phyloP scores from a whole-genome alignment of 1,139 yeast genomes.

The Yamadazyma oceani region DNA sequence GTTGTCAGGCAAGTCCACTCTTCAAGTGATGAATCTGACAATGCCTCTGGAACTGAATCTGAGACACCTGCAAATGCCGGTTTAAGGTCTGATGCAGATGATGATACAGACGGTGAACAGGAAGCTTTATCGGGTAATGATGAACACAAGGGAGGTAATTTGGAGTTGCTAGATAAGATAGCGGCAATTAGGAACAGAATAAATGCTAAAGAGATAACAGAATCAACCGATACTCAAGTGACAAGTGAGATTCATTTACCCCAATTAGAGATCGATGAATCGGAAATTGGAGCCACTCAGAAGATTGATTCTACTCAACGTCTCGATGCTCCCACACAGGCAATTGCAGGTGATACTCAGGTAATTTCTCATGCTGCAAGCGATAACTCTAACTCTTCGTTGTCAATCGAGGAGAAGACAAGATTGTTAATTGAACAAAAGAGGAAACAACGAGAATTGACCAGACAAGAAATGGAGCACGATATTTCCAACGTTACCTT shows the following conservation, averaged over 20 bases:
- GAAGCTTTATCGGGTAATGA: no score
- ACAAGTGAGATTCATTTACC: conserved; percentile 19
- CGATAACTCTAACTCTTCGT: not conserved
- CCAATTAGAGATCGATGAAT: conserved; percentile 30
- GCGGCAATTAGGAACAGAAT: conserved; percentile 6
- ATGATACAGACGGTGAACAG: conserved; percentile 5
- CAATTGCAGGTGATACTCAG: not conserved
- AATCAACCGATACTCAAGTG: conserved; percentile 1
- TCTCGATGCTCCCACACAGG: not conserved
- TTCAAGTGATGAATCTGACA: not conserved
- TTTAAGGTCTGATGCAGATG: conserved; percentile 4
- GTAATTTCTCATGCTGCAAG: not conserved
- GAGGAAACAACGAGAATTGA: conserved; percentile 14
- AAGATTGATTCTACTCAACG: not conserved
- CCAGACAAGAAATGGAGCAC: conserved; percentile 26
- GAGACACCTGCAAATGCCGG: no score
- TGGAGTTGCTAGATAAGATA: not conserved
- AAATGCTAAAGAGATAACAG: conserved; percentile 8
- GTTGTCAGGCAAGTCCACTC: not conserved
- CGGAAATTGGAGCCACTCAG: conserved; percentile 18
- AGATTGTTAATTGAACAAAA: conserved; percentile 11
- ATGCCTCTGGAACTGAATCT: conserved; percentile 1
- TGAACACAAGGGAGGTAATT: no score
- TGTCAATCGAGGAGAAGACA: conserved; percentile 12
- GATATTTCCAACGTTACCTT: conserved; percentile 37